Evolutionary conservation across 768 basidiomycete species (phyloP), one percentile per base, ranked within the genome.

Genomic region (Boletus sp.): DNA sequence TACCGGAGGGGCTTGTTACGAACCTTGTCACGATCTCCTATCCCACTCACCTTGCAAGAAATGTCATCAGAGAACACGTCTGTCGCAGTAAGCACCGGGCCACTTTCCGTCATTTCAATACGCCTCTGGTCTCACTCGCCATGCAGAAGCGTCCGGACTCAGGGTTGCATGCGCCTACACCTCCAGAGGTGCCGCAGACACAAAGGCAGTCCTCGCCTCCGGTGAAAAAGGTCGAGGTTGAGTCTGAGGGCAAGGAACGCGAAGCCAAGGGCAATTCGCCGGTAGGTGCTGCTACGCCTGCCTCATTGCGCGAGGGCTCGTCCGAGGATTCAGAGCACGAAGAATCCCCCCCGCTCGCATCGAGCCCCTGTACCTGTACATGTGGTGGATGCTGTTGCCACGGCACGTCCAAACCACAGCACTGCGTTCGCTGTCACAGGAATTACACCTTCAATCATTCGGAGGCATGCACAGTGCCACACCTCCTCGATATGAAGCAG

Each of bases 361-460:
- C 56, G 10, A 12, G 14, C n/a, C 47, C 56, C 18, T 54, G 52
- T 39, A 45, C 47, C 35, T 58, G 57, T 18, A 32, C 4, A 9
- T 54, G 47, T 10, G 52, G 50, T n/a, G 30, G 52, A 1, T 57
- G 56, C 39, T 54, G 52, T 39, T 57, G 46, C 28, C 56, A 54
- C 18, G 52, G 52, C 35, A 24, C 44, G 5, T 36, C 14, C 32
- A 20, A 46, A 17, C 39, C 52, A 7, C 45, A 48, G 30, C 56
- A 55, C 33, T 57, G 46, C 46, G 51, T 57, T 15, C 56, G 52
- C 8, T 54, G 52, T 9, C 56, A 57, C 39, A 18, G 20, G 12
- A 6, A 32, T 8, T 54, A 54, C 45, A 57, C n/a, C 1, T 15
- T 41, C 32, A 47, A 57, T 7, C 32, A 54, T 9, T 17, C 56